Conservation (phyloP, 257 asterid genomes). For the Solanum corneliomulleri region DNA sequence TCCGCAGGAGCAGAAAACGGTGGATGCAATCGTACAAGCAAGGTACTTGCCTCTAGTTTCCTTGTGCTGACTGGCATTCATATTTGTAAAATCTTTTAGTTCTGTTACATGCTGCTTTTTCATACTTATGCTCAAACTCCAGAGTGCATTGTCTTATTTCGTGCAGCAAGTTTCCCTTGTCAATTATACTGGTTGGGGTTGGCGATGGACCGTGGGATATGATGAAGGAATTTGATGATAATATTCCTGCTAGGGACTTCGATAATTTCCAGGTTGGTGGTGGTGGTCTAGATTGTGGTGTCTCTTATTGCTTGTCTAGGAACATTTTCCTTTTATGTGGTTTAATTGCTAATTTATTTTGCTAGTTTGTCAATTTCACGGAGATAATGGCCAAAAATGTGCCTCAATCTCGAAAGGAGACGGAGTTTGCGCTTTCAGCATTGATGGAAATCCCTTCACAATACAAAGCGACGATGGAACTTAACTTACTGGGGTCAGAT, state of each 20-base stretch:
- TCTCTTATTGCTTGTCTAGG: not conserved
- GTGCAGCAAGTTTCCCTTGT: slow-evolving; percentile 81
- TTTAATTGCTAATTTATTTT: not conserved
- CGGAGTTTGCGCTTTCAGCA: slow-evolving; percentile 90
- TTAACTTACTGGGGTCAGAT: slow-evolving; percentile 60
- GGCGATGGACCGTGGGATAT: slow-evolving; percentile 99
- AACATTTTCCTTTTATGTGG: not conserved
- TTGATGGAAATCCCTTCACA: slow-evolving; percentile 94
- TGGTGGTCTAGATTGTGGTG: not conserved
- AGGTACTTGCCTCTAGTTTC: slow-evolving; percentile 32
- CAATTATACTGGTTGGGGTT: slow-evolving; percentile 90
- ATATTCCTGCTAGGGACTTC: slow-evolving; percentile 85
- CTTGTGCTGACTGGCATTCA: not conserved
- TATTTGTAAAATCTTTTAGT: not conserved
- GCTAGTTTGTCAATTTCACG: slow-evolving; percentile 90
- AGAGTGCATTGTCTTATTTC: not conserved
- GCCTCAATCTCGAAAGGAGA: slow-evolving; percentile 71
- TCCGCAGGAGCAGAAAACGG: slow-evolving; percentile 91
- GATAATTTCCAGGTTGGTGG: slow-evolving; percentile 86
- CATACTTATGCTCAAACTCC: not conserved
- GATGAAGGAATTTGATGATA: slow-evolving; percentile 96
- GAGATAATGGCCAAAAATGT: slow-evolving; percentile 75
- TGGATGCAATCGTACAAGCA: slow-evolving; percentile 84
- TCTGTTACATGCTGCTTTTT: not conserved
- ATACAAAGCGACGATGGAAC: slow-evolving; percentile 92